phyloP scores from a whole-genome alignment of 169 alveolate species.

The Cryptosporidium viatorum region DNA sequence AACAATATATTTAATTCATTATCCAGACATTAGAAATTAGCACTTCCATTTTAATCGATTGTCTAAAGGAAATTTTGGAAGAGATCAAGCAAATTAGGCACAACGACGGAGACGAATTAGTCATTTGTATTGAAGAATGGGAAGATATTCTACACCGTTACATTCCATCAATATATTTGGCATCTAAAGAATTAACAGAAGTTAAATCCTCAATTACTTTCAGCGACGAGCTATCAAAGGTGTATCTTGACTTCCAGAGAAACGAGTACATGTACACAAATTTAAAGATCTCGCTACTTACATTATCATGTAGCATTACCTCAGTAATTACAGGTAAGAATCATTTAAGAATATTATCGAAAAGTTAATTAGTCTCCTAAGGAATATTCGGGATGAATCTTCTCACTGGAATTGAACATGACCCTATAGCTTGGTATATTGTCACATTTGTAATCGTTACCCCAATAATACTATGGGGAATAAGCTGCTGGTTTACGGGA shows the following conservation, averaged over 20 bases:
- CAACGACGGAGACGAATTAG: background rate
- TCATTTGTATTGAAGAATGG: slow-evolving; percentile 46
- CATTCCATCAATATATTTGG: slow-evolving; percentile 17
- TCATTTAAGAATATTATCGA: background rate
- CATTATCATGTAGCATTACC: slow-evolving; percentile 55
- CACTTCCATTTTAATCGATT: slow-evolving; percentile 20
- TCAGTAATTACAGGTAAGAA: slow-evolving; percentile 69
- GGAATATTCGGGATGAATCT: slow-evolving; percentile 71
- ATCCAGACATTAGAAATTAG: slow-evolving; percentile 29
- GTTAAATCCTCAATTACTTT: slow-evolving; percentile 47
- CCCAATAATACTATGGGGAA: slow-evolving; percentile 70
- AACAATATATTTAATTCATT: background rate
- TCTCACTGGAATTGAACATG: slow-evolving; percentile 61
- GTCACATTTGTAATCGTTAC: slow-evolving; percentile 36
- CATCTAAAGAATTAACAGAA: slow-evolving; percentile 35
- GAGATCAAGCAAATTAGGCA: slow-evolving; percentile 7
- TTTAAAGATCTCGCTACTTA: slow-evolving; percentile 46
- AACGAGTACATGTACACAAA: slow-evolving; percentile 69
- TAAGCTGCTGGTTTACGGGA: slow-evolving; percentile 70
- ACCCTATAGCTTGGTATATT: slow-evolving; percentile 70
- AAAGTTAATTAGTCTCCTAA: background rate
- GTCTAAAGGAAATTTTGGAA: slow-evolving; percentile 24
- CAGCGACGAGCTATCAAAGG: slow-evolving; percentile 44
- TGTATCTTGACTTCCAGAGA: slow-evolving; percentile 62
- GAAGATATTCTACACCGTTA: slow-evolving; percentile 49